Percentiles rank a stretch among this genome's conserved stretches.
These are phyloP conservation scores for Wickerhamiella hasegawae DNA, from an alignment of 805 yeast species.

Conservation along the genomic window DNA sequence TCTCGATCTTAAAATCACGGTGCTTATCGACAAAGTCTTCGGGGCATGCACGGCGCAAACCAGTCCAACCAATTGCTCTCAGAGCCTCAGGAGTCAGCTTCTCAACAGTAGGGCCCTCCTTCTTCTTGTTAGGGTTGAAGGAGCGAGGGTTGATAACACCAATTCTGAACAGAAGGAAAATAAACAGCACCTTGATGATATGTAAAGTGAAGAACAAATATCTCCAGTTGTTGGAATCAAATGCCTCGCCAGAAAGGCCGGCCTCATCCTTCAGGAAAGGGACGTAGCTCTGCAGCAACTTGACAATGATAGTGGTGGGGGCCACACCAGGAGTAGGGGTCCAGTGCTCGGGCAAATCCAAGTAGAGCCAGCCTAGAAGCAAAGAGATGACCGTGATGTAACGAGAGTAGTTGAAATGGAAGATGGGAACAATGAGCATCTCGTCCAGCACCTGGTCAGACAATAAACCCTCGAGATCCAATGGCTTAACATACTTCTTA, in stretches of 20 bases:
- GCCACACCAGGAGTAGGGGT: constrained; percentile 90
- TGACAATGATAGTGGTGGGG: constrained; percentile 43
- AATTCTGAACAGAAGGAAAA: constrained; percentile 41
- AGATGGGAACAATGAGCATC: constrained; percentile 64
- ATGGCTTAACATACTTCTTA: constrained; percentile 28
- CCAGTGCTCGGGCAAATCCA: constrained; percentile 79
- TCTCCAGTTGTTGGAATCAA: constrained; percentile 31
- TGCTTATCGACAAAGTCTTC: constrained; percentile 56
- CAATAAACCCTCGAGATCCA: constrained; percentile 35
- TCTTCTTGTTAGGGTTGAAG: constrained; percentile 24
- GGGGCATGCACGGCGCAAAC: constrained; percentile 55
- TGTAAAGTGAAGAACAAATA: constrained; percentile 60
- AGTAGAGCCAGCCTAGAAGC: constrained; percentile 59
- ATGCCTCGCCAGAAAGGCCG: constrained; percentile 33
- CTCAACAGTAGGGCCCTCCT: constrained; percentile 9
- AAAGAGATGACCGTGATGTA: constrained; percentile 16
- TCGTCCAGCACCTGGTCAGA: constrained; percentile 70
- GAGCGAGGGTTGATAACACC: constrained; percentile 71
- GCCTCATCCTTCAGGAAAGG: constrained; percentile 30
- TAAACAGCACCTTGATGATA: constrained; percentile 37
- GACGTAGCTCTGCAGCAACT: constrained; percentile 20
- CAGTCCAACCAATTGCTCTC: constrained; percentile 81
- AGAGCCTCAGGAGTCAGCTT: constrained; percentile 37
- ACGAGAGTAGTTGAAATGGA: constrained; percentile 32
- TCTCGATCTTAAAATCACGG: constrained; percentile 46